Conservation (phyloP, 805 yeast species). For the Yarrowia sp. region DNA sequence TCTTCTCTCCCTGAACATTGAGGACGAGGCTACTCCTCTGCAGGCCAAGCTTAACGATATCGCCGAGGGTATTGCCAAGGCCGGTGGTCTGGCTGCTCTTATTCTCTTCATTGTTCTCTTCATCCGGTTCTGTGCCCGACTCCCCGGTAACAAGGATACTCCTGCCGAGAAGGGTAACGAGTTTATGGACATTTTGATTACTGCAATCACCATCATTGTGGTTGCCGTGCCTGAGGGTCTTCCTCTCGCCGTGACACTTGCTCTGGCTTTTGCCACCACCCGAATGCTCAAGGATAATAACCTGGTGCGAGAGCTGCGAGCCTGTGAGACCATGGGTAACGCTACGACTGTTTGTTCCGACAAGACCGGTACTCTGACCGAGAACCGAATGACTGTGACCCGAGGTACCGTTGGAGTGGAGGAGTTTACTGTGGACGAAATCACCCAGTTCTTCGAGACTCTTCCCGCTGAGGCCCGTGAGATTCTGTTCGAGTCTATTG, state of each 20-base stretch:
- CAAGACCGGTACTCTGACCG: slow-evolving; percentile 96
- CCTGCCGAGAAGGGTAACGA: slow-evolving; percentile 82
- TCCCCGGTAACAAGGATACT: slow-evolving; percentile 58
- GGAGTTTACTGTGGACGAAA: slow-evolving; percentile 51
- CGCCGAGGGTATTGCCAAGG: slow-evolving; percentile 94
- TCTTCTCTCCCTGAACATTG: slow-evolving; percentile 77
- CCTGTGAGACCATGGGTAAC: slow-evolving; percentile 99
- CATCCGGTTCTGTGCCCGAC: slow-evolving; percentile 70
- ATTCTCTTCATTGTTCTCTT: slow-evolving; percentile 81
- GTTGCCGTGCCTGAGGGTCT: slow-evolving; percentile 99
- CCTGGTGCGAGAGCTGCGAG: slow-evolving; percentile 87
- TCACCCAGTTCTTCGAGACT: slow-evolving; percentile 31
- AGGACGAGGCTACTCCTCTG: slow-evolving; percentile 85
- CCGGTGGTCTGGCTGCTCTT: slow-evolving; percentile 85
- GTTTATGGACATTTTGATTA: slow-evolving; percentile 84
- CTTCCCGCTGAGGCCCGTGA: slow-evolving; percentile 40
- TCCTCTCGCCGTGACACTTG: slow-evolving; percentile 95
- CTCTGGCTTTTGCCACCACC: slow-evolving; percentile 96
- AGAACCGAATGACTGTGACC: slow-evolving; percentile 90
- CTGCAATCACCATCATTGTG: slow-evolving; percentile 89
- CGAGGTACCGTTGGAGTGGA: slow-evolving; percentile 68
- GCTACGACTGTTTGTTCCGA: slow-evolving; percentile 98
- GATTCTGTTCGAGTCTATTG: slow-evolving; percentile 62
- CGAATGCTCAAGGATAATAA: slow-evolving; percentile 97
- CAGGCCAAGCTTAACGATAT: slow-evolving; percentile 80